Evolutionary conservation across 1,284 basidiomycete species (phyloP).

Genomic region (Sphagnurus paluster): DNA sequence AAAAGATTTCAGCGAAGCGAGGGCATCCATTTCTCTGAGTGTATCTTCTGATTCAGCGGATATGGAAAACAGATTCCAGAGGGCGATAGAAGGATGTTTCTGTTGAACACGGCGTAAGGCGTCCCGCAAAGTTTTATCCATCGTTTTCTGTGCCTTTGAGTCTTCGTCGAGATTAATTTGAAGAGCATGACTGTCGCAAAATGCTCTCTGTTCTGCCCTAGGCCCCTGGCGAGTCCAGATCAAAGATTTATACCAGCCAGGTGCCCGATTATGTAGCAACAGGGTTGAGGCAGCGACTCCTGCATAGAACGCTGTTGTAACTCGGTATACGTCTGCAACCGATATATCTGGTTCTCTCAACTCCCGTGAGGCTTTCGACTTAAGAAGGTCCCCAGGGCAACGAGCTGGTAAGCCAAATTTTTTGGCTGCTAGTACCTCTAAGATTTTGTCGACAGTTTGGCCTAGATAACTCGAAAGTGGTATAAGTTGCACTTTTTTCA

Average conservation of each 20-base stretch:
- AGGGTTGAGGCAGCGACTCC: conserved; percentile 9
- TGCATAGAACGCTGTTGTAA: conserved; percentile 1
- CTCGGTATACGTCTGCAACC: conserved; percentile 1
- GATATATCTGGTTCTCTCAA: conserved; percentile 2
- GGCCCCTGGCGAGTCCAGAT: background rate
- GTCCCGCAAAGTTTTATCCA: too few species aligned
- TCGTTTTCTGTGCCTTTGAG: too few species aligned
- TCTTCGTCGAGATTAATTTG: too few species aligned
- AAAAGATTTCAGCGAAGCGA: too few species aligned
- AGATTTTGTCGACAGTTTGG: conserved; percentile 2
- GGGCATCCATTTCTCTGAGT: too few species aligned
- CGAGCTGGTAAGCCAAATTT: conserved; percentile 2
- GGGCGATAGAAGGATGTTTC: too few species aligned
- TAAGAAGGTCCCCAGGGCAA: background rate
- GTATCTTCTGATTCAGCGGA: too few species aligned
- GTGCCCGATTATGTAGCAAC: conserved; percentile 6
- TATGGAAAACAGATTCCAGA: too few species aligned
- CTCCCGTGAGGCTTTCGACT: background rate
- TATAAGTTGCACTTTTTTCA: conserved; percentile 5
- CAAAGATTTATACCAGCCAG: conserved; percentile 10
- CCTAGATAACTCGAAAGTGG: conserved; percentile 2
- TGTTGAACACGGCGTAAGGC: too few species aligned
- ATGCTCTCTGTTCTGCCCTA: too few species aligned
- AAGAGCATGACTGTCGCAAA: too few species aligned
- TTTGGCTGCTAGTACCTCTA: background rate